These are phyloP conservation scores for Termitomyces sp. DNA, from an alignment of 768 basidiomycete species.

Conservation along the genomic window DNA sequence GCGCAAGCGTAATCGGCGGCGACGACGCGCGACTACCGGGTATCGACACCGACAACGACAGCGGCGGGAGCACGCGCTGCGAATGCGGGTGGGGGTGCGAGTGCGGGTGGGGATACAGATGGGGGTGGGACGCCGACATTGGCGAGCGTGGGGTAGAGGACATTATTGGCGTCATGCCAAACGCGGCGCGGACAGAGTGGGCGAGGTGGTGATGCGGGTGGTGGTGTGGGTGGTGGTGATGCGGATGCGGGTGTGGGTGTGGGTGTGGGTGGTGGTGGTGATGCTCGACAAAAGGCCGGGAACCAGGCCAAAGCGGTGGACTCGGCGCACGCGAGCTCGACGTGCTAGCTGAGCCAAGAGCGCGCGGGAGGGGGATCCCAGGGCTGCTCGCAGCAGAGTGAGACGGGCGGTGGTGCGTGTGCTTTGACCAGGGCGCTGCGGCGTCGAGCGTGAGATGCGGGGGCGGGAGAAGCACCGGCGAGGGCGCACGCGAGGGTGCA, in stretches of 20 bases:
- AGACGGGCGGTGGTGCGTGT: background rate
- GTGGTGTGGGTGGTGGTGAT: constrained; percentile 40
- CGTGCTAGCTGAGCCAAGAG: constrained; percentile 35
- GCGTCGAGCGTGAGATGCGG: constrained; percentile 23
- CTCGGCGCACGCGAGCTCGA: constrained; percentile 59
- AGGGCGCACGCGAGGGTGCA: constrained; percentile 70
- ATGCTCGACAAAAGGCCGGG: constrained; percentile 21
- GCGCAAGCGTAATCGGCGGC: constrained; percentile 70
- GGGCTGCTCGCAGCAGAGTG: constrained; percentile 32
- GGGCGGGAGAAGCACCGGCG: constrained; percentile 63
- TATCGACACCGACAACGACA: constrained; percentile 43
- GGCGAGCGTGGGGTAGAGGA: background rate
- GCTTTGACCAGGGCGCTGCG: background rate
- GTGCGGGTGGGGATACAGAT: background rate
- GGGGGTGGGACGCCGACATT: too few relatives aligned
- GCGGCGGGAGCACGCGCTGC: constrained; percentile 17
- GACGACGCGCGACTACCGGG: constrained; percentile 61
- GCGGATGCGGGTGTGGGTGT: too few relatives aligned
- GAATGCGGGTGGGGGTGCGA: constrained; percentile 12
- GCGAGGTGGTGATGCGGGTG: constrained; percentile 72
- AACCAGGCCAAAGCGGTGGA: constrained; percentile 51
- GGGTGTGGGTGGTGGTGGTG: constrained; percentile 43
- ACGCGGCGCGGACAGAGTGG: constrained; percentile 81
- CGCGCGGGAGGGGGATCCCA: constrained; percentile 34
- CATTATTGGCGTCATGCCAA: constrained; percentile 87